Evolutionary conservation across 345 rosid species (phyloP).

Genomic region (Angophora floribunda): DNA sequence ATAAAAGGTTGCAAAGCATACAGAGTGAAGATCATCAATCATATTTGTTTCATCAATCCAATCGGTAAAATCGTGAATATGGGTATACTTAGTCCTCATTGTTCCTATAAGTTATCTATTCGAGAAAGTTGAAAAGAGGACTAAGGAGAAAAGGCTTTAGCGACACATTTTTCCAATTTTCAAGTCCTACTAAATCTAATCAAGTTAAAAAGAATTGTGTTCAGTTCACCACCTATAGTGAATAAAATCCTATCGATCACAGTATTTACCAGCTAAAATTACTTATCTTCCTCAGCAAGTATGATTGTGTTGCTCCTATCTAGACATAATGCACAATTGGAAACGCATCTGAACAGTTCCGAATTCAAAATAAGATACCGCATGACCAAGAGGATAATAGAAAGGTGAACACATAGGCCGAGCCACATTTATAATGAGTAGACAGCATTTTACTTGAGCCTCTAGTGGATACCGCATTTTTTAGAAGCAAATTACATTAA

Average conservation of each 20-base stretch:
- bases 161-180: neutral
- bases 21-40: neutral
- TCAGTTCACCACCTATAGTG: neutral
- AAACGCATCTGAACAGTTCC: neutral
- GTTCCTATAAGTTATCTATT: neutral
- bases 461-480: neutral
- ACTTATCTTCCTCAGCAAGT: neutral
- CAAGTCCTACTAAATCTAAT: neutral
- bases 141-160: neutral
- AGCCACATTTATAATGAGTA: neutral
- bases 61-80: neutral
- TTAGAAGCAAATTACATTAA: no score
- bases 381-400: neutral
- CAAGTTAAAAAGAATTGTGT: neutral
- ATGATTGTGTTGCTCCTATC: neutral
- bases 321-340: neutral
- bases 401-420: neutral
- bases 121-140: neutral
- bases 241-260: neutral
- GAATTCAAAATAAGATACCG: neutral
- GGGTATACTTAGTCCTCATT: neutral
- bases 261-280: neutral
- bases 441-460: neutral
- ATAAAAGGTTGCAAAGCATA: neutral
- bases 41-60: neutral